Evolutionary conservation across 73 alveolate genomes (phyloP).

Genomic region (Paramecium sexaurelia): DNA sequence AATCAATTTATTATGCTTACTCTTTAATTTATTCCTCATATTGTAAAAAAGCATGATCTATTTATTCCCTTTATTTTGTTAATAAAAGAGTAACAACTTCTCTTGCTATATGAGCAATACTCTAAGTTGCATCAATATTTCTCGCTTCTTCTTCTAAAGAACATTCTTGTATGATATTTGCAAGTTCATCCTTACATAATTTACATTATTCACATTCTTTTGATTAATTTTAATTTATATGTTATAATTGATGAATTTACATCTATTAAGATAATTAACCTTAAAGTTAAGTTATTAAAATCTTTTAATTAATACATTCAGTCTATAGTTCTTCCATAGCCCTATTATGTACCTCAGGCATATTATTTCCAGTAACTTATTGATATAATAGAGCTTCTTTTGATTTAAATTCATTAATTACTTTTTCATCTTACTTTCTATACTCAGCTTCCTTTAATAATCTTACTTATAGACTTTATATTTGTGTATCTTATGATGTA

Average conservation of each 20-base stretch:
- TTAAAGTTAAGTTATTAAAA: background rate
- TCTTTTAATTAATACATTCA: background rate
- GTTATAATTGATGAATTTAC: background rate
- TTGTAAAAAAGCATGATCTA: background rate
- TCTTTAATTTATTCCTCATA: slow-evolving; percentile 10
- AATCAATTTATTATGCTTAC: background rate
- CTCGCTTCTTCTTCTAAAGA: slow-evolving; percentile 4
- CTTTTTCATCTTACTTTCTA: slow-evolving; percentile 45
- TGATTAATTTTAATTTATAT: background rate
- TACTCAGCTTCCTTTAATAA: background rate
- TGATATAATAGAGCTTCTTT: background rate
- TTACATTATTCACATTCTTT: slow-evolving; percentile 25
- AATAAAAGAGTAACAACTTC: slow-evolving; percentile 23
- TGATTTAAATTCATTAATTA: background rate
- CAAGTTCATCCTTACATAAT: background rate
- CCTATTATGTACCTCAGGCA: background rate
- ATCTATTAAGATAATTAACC: background rate
- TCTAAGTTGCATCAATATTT: background rate
- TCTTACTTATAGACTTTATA: background rate
- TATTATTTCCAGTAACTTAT: background rate
- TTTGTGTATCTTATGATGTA: background rate
- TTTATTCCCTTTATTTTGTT: background rate
- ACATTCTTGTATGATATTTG: slow-evolving; percentile 19
- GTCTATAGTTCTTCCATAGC: background rate
- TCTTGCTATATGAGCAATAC: background rate